A percentile compares a stretch with the other conserved stretches of the same genome.
Evolutionary conservation across 176 grass and related monocot species (phyloP).

Genomic region (Juncus effusus): DNA sequence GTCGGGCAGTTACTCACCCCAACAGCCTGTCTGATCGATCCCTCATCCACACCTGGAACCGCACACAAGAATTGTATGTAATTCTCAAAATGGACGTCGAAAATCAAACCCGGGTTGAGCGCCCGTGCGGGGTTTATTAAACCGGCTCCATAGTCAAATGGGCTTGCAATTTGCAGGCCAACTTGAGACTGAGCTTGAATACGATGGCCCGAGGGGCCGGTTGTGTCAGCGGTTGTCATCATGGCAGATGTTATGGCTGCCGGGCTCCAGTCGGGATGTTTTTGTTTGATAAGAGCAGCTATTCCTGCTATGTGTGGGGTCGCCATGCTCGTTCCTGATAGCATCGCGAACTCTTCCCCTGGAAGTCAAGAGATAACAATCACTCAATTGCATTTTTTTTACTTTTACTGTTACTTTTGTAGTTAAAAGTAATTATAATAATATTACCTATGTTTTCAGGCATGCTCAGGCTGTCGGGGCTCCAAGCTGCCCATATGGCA

Average conservation of each 20-base stretch:
- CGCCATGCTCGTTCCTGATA: constrained; percentile 79
- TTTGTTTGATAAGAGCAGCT: constrained; percentile 61
- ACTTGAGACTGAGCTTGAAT: constrained; percentile 28
- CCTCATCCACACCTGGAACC: constrained; percentile 56
- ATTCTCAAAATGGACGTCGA: constrained; percentile 45
- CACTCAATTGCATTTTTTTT: not conserved
- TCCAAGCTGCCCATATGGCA: constrained; percentile 91
- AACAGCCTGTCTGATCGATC: constrained; percentile 40
- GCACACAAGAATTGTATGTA: constrained; percentile 72
- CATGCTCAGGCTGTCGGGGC: constrained; percentile 38
- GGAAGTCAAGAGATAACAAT: not conserved
- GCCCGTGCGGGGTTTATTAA: constrained; percentile 57
- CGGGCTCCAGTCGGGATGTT: constrained; percentile 66
- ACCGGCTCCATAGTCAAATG: constrained; percentile 72
- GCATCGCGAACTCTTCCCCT: constrained; percentile 41
- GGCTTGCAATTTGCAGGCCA: constrained; percentile 31
- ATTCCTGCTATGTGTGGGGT: constrained; percentile 59
- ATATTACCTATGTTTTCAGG: constrained; percentile 32
- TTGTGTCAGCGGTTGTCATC: constrained; percentile 63
- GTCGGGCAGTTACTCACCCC: constrained; percentile 46
- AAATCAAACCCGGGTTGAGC: constrained; percentile 56
- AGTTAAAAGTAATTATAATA: not conserved
- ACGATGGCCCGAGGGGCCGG: constrained; percentile 31
- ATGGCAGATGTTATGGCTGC: constrained; percentile 65
- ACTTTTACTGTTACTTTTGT: not conserved